These are phyloP conservation scores for Streptanthus diversifolius DNA, from an alignment of 345 rosid genomes.

Conservation along the genomic window DNA sequence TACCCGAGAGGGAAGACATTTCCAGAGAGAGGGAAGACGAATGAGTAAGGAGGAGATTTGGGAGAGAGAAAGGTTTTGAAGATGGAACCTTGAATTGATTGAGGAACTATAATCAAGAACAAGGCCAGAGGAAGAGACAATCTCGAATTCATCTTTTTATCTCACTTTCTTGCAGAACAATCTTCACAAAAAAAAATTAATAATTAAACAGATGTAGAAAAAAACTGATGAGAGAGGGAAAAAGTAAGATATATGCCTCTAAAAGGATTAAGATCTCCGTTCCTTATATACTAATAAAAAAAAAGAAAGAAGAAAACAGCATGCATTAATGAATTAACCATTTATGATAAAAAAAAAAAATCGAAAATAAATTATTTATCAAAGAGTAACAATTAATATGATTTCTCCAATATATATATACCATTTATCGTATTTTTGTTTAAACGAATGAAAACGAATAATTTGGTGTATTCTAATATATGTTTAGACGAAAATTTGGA, in stretches of 20 bases:
- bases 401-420: too few relatives aligned
- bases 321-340: neutral
- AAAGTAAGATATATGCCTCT: neutral
- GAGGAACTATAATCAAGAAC: conserved; percentile 7
- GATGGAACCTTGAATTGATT: neutral
- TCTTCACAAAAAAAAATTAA: neutral
- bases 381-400: too few relatives aligned
- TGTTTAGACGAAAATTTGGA: neutral
- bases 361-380: too few relatives aligned
- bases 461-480: too few relatives aligned
- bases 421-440: too few relatives aligned
- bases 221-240: neutral
- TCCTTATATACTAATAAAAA: neutral
- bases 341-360: too few relatives aligned
- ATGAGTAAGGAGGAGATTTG: conserved; percentile 37
- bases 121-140: neutral
- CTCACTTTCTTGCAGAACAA: neutral
- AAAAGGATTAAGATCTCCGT: neutral
- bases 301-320: neutral
- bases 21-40: conserved; percentile 57
- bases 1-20: conserved; percentile 92
- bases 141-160: neutral
- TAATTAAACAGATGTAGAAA: neutral
- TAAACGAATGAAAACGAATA: too few relatives aligned
- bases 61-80: conserved; percentile 9